A percentile compares a stretch with the other conserved stretches of the same genome.
Evolutionary conservation across 371 early-diverging fungal genomes (phyloP).

Genomic region (Circinella umbellata): DNA sequence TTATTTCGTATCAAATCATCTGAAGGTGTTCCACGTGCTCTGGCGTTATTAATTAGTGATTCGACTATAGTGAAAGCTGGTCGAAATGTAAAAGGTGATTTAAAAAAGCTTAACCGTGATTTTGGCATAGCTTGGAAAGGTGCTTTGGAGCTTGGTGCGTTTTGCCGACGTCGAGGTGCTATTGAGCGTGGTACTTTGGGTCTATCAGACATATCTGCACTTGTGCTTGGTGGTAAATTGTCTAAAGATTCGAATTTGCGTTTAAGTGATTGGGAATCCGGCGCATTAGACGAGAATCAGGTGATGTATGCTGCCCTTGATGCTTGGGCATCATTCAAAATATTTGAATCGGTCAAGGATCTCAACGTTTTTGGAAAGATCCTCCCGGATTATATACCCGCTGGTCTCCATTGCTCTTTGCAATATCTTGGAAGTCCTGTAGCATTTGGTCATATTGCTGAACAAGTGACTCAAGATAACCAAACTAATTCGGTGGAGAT

Average conservation of each 20-base stretch:
- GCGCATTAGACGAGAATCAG: not conserved
- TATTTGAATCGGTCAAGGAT: slow-evolving; percentile 1
- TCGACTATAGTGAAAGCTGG: not conserved
- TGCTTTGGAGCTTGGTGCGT: not conserved
- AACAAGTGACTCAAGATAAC: not conserved
- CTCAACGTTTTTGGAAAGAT: not conserved
- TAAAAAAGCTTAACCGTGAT: not conserved
- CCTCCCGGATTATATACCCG: not conserved
- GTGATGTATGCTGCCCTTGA: not conserved
- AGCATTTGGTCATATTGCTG: not conserved
- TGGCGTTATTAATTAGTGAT: not conserved
- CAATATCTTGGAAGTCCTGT: not conserved
- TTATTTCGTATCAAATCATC: not conserved
- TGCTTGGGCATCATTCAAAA: not conserved
- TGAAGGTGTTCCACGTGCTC: not conserved
- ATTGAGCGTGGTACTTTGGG: slow-evolving; percentile 2
- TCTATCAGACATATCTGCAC: not conserved
- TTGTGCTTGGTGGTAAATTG: not conserved
- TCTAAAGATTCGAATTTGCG: not conserved
- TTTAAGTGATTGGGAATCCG: not conserved
- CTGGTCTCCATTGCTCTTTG: not conserved
- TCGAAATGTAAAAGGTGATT: not conserved
- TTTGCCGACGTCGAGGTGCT: not conserved
- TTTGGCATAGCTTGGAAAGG: not conserved
- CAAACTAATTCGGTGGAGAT: not conserved